Base-by-base conservation (phyloP, 2,329 filamentous ascomycete genomes). In the Penicillium vulpinum region DNA sequence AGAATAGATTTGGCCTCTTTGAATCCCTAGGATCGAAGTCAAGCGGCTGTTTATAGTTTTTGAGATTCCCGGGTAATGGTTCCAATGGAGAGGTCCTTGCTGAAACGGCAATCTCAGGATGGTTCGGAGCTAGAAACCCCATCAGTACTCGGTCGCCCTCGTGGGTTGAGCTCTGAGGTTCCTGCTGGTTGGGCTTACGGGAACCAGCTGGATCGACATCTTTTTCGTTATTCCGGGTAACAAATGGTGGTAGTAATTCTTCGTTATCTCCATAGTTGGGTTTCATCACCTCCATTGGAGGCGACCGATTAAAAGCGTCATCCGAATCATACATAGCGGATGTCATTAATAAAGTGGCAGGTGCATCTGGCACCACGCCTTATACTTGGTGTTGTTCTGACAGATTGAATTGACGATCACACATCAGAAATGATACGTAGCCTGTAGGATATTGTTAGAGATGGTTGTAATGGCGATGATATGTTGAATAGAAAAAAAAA, bases 81-180 rank as follows among this genome's bases (percentile, higher is more conserved):
- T 58, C 51, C 51, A 89, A 76, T 22, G 83, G 79, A 62, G 80
- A 71, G 60, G 77, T 75, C 61, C 80, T 82, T 56, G 85, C 88
- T 67, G 76, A 40, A 70, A 62, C 75, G 76, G 87, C 86, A 67
- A 91, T 83, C 49, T 91, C 86, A 49, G 83, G 85, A 63, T 80
- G 79, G 68, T 85, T 85, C 67, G 86, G 85, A 68, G 80, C 83
- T 77, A 92, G 81, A 71, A 81, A 79, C 56, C 78, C 75, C 61
- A 93, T 81, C 72, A 93, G 80, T 62, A 90, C 85, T 64, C 80
- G 61, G 60, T 69, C 65, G 64, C 67, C 84, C 81, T 89, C 86
- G 65, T 83, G 85, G 69, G 83, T 83, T 59, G 70, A 70, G 51
- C 66, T 61, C 62, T 65, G 68, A 57, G 66, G 58, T 57, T 62